Base-by-base conservation (phyloP, 805 yeast species). In the Candida khao-thaluensis region DNA sequence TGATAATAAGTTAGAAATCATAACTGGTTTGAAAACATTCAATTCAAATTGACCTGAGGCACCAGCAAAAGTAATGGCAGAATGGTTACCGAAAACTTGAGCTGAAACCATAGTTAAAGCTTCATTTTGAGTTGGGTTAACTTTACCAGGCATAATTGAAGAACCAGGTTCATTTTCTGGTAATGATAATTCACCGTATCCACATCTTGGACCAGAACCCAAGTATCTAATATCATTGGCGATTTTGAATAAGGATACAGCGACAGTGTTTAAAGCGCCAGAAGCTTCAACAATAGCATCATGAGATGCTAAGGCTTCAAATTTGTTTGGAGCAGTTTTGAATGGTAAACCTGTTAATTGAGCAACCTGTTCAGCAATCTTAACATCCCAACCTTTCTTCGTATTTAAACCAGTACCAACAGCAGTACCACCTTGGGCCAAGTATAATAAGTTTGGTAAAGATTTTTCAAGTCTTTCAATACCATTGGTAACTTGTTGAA, bases 91-190 rank as follows among this genome's bases (percentile, higher is more conserved):
- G 62, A 93, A 88, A 18, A 93, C 97, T 76, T 93, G 99, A 48
- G 93, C 79, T 62, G 96, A 89, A 46, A 91, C 96, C 95, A 93
- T 95, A 49, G 98, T 93, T 64, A 93, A 72, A 40, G 99, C 99
- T 77, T 93, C 99, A 67, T 90, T 90, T 75, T 93, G 99, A 41
- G 99, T 93, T 51, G 99, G 99, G 78, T 93, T 93, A 48, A 93
- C 97, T 74, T 93, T 93, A 63, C 99, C 99, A 38, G 99, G 99
- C 99, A 93, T 93, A 68, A 93, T 93, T 20, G 97, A 89, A 44
- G 97, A 88, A 60, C 99, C 99, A 42, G 99, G 99, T 74, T 93
- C 99, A 69, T 93, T 93, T 74, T 91, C 98, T 48, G 99, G 99
- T 54, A 93, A 74, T 18, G 88, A 61, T 53, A 93, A 79, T 71